These are phyloP conservation scores for Polygonum maritimum DNA, from an alignment of 148 eudicot genomes.

Conservation along the genomic window DNA sequence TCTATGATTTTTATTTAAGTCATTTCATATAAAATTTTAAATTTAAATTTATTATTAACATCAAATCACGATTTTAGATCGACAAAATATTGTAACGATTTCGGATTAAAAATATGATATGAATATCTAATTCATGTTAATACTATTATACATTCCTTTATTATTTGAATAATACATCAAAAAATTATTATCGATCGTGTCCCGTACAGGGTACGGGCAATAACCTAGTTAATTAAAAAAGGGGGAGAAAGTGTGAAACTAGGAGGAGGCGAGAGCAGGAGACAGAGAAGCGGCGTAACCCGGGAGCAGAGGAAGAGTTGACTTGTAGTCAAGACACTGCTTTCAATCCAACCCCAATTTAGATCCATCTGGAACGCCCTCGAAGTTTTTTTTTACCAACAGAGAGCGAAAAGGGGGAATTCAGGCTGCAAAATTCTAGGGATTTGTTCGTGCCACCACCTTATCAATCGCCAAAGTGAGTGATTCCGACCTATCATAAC, in stretches of 20 bases:
- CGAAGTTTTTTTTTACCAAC: background rate
- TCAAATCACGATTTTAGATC: no score
- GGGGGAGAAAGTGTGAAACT: no score
- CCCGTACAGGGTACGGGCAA: no score
- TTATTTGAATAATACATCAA: no score
- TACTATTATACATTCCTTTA: no score
- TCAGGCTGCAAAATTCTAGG: background rate
- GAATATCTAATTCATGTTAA: no score
- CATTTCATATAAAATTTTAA: no score
- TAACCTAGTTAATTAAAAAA: background rate
- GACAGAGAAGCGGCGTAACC: background rate
- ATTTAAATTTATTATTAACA: no score
- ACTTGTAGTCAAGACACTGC: background rate
- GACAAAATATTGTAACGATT: no score
- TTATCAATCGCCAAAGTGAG: conserved; percentile 3
- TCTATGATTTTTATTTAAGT: no score
- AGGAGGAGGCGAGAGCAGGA: background rate
- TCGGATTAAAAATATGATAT: no score
- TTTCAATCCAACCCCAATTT: background rate
- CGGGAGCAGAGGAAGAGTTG: background rate
- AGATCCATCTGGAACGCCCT: background rate
- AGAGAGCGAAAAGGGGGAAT: background rate
- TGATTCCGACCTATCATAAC: background rate
- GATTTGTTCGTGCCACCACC: conserved; percentile 2
- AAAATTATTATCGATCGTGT: no score